These are phyloP conservation scores for Trebouxia gelatinosa DNA, from an alignment of 163 green algal species.

Conservation along the genomic window DNA sequence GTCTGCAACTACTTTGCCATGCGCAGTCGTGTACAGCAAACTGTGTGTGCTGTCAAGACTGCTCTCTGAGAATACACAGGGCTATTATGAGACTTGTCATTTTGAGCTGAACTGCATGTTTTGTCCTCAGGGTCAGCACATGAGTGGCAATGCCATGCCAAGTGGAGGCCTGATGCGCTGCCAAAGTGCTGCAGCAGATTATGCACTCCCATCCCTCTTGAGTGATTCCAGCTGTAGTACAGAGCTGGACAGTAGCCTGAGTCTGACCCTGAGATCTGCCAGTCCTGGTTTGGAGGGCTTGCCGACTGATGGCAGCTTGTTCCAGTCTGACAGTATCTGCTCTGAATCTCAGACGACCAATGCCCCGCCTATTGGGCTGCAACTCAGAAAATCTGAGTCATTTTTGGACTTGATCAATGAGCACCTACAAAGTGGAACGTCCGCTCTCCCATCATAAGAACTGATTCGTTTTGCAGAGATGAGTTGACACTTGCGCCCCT, in stretches of 20 bases:
- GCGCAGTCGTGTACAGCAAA: too few species aligned
- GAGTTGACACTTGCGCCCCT: too few species aligned
- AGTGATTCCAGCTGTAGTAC: conserved; percentile 9
- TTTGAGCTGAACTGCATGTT: background rate
- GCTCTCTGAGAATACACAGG: background rate
- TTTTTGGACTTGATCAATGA: conserved; percentile 52
- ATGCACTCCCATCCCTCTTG: background rate
- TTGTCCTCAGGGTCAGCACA: background rate
- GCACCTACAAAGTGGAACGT: too few species aligned
- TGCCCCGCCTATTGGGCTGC: conserved; percentile 47
- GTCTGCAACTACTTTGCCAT: too few species aligned
- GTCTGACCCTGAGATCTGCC: background rate
- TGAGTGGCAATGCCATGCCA: background rate
- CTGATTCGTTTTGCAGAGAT: too few species aligned
- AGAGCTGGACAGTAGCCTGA: background rate
- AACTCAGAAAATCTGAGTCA: conserved; percentile 49
- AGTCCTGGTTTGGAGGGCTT: background rate
- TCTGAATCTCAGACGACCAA: background rate
- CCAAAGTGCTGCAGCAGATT: background rate
- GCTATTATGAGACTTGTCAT: too few species aligned
- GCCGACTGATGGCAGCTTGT: background rate
- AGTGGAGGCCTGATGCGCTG: background rate
- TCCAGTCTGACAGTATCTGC: too few species aligned
- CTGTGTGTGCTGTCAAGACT: background rate
- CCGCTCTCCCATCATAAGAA: too few species aligned